Evolutionary conservation across 805 yeast genomes (phyloP).

Genomic region (Yamadazyma tumulicola): DNA sequence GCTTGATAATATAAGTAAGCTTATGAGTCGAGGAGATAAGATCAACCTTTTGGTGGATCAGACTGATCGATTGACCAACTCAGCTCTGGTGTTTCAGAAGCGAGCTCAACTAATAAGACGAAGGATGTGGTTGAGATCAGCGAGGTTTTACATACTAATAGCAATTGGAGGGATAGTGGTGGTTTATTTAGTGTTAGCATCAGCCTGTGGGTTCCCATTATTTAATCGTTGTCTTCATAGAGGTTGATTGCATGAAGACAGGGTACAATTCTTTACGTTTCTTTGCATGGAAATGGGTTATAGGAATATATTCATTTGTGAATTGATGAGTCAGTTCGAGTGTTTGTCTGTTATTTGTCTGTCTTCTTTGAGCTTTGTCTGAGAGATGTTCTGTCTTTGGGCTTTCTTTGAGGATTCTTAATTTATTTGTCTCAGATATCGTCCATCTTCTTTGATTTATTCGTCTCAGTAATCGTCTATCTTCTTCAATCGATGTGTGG

Average conservation of each 20-base stretch:
- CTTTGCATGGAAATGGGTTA: too few relatives aligned
- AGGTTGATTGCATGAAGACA: background rate
- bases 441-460: too few relatives aligned
- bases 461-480: too few relatives aligned
- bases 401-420: too few relatives aligned
- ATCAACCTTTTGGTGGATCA: slow-evolving; percentile 71
- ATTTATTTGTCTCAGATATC: too few relatives aligned
- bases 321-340: too few relatives aligned
- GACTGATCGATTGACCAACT: slow-evolving; percentile 67
- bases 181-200: slow-evolving; percentile 46
- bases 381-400: too few relatives aligned
- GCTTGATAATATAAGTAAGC: slow-evolving; percentile 69
- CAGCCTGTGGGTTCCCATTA: slow-evolving; percentile 53
- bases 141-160: slow-evolving; percentile 38
- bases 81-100: slow-evolving; percentile 66
- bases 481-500: too few relatives aligned
- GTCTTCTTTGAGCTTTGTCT: too few relatives aligned
- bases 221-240: slow-evolving; percentile 34
- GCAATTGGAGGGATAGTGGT: slow-evolving; percentile 21
- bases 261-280: too few relatives aligned
- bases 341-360: too few relatives aligned
- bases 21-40: slow-evolving; percentile 76
- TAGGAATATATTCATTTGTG: too few relatives aligned
- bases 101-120: slow-evolving; percentile 61
- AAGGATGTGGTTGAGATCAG: slow-evolving; percentile 66